Evolutionary conservation across 148 eudicot genomes (phyloP).

Genomic region (Chenopodium album): DNA sequence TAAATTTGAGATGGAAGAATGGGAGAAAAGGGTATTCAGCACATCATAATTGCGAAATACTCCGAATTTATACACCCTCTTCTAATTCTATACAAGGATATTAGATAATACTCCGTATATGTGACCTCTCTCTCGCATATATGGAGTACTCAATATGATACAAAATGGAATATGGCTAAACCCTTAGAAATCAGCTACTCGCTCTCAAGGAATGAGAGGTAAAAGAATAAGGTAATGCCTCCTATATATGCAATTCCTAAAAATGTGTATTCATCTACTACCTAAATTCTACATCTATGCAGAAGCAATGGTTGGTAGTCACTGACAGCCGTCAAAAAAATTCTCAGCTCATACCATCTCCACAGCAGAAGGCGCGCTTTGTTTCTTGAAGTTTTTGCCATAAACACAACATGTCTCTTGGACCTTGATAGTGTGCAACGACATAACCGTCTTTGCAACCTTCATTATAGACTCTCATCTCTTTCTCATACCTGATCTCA

Average conservation of each 20-base stretch:
- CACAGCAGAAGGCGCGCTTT: slow-evolving; percentile 73
- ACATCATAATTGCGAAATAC: background rate
- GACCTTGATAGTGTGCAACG: slow-evolving; percentile 91
- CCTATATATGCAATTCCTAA: slow-evolving; percentile 27
- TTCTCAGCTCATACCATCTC: slow-evolving; percentile 30
- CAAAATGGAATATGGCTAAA: slow-evolving; percentile 14
- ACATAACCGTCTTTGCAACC: slow-evolving; percentile 84
- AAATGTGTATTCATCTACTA: slow-evolving; percentile 8
- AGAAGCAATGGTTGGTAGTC: background rate
- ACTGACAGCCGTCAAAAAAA: background rate
- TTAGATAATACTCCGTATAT: background rate
- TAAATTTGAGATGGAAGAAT: background rate
- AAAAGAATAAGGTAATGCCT: slow-evolving; percentile 30
- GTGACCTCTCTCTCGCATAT: background rate
- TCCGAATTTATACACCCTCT: background rate
- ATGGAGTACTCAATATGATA: background rate
- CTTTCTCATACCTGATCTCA: slow-evolving; percentile 65
- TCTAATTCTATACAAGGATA: slow-evolving; percentile 23
- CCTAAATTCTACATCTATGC: slow-evolving; percentile 21
- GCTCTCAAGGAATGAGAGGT: slow-evolving; percentile 17
- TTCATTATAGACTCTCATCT: slow-evolving; percentile 58
- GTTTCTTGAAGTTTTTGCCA: slow-evolving; percentile 91
- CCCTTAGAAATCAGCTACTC: slow-evolving; percentile 20
- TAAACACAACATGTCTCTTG: slow-evolving; percentile 85
- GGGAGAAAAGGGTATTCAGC: background rate